Evolutionary conservation across 345 rosid genomes (phyloP), one percentile per base, ranked within the genome.

Genomic region (Salix dunnii): DNA sequence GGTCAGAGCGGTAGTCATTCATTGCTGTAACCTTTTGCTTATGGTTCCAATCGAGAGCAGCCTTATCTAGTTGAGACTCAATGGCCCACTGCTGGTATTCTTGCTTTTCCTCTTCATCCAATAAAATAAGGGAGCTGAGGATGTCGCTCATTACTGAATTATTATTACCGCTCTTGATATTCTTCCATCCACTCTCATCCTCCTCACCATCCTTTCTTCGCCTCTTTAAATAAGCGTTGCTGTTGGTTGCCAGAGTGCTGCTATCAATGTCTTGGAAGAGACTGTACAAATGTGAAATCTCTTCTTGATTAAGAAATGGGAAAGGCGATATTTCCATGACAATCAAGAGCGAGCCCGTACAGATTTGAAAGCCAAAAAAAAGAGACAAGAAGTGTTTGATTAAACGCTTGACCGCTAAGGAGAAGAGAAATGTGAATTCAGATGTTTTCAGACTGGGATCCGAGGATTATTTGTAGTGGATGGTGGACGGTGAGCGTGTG

Each of bases 61-160:
- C 38, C 74, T 65, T 86, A 5, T 87, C 88, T 67, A 69, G 81
- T n/a, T 72, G 78, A 28, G 86, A 80, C 27, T 87, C 90, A 14
- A 83, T 35, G 3, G 76, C 76, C 86, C 85, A 85, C 60, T 76
- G 81, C 1, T 75, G 81, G 5, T 79, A 80, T 51, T 88, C 89
- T 38, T 82, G 90, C 71, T 83, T 89, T 11, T 90, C 96, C 69
- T 88, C 94, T 70, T 90, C 96, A 40, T 91, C 93, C 18, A 90
- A 67, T 9, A 85, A 9, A 72, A 91, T 43, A 68, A 88, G 65
- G 20, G 96, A 89, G 0, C 91, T 80, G 46, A 93, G 85, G 73
- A 89, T 83, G 48, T 75, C 84, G 21, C 73, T 77, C 76, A 80
- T 46, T 58, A 31, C 35, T 64, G 68, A 30, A 17, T 33, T 64